phyloP scores from a whole-genome alignment of 805 yeast genomes.

The Diddensiella santjacobensis region DNA sequence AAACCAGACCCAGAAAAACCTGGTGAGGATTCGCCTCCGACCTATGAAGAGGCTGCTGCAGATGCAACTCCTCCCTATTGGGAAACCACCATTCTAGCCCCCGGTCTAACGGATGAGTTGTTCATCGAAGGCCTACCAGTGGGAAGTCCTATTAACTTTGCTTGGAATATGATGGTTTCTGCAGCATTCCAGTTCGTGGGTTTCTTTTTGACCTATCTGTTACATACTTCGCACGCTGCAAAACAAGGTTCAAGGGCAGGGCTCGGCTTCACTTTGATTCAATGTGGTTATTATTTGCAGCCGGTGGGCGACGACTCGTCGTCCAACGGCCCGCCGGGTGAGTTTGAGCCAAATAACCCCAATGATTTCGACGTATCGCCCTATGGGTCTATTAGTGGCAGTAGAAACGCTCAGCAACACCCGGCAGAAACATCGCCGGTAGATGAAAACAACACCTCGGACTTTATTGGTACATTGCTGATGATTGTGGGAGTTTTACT shows the following conservation, averaged over 20 bases:
- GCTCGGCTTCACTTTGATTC: constrained; percentile 75
- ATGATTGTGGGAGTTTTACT: constrained; percentile 68
- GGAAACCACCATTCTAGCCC: constrained; percentile 82
- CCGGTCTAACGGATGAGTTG: constrained; percentile 77
- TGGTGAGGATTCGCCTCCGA: constrained; percentile 61
- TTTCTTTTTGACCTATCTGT: constrained; percentile 78
- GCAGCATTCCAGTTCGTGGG: constrained; percentile 94
- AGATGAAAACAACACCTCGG: constrained; percentile 15
- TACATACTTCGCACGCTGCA: constrained; percentile 97
- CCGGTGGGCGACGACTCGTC: constrained; percentile 13
- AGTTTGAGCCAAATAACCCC: constrained; percentile 56
- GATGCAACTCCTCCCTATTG: constrained; percentile 96
- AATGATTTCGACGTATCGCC: constrained; percentile 45
- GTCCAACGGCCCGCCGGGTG: constrained; percentile 29
- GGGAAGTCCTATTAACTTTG: constrained; percentile 80
- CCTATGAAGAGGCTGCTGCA: constrained; percentile 92
- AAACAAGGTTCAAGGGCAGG: constrained; percentile 94
- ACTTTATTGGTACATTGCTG: constrained; percentile 56
- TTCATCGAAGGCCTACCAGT: constrained; percentile 95
- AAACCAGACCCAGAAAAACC: constrained; percentile 60
- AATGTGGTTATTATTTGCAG: constrained; percentile 58
- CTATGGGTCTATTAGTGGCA: constrained; percentile 20
- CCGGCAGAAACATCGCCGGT: constrained; percentile 22
- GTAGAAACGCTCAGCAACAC: constrained; percentile 25
- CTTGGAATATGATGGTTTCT: constrained; percentile 87